phyloP scores from a whole-genome alignment of 305 asterid species.

The Stenogyne calaminthoides region DNA sequence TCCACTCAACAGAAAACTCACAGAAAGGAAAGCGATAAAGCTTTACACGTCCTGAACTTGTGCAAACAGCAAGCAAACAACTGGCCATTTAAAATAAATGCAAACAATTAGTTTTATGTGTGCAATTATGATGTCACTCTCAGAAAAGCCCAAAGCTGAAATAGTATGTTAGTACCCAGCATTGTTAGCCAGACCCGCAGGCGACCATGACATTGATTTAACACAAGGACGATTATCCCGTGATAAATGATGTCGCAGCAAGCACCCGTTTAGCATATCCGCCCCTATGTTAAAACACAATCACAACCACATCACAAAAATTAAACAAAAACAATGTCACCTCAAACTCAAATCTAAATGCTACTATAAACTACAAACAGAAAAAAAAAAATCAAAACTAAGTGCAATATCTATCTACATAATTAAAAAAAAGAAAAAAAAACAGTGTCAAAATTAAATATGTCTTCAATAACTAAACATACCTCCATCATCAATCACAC shows the following conservation, averaged over 20 bases:
- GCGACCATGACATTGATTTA: slow-evolving; percentile 91
- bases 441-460: neutral
- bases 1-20: slow-evolving; percentile 78
- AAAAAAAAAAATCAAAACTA: neutral
- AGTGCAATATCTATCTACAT: neutral
- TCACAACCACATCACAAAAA: neutral
- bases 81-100: slow-evolving; percentile 41
- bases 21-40: slow-evolving; percentile 73
- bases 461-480: slow-evolving; percentile 9
- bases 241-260: slow-evolving; percentile 62
- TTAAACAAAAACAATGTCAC: neutral
- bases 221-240: slow-evolving; percentile 68
- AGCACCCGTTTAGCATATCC: slow-evolving; percentile 60
- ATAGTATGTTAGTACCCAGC: slow-evolving; percentile 56
- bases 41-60: slow-evolving; percentile 70
- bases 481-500: slow-evolving; percentile 69
- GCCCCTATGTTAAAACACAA: slow-evolving; percentile 33
- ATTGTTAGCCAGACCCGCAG: slow-evolving; percentile 75
- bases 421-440: neutral
- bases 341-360: slow-evolving; percentile 2
- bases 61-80: slow-evolving; percentile 91
- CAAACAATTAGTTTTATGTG: slow-evolving; percentile 19
- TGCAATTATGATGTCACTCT: slow-evolving; percentile 12
- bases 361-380: neutral
- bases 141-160: slow-evolving; percentile 5